Conservation (phyloP, 140 eudicot species). For the Anethum foeniculum region DNA sequence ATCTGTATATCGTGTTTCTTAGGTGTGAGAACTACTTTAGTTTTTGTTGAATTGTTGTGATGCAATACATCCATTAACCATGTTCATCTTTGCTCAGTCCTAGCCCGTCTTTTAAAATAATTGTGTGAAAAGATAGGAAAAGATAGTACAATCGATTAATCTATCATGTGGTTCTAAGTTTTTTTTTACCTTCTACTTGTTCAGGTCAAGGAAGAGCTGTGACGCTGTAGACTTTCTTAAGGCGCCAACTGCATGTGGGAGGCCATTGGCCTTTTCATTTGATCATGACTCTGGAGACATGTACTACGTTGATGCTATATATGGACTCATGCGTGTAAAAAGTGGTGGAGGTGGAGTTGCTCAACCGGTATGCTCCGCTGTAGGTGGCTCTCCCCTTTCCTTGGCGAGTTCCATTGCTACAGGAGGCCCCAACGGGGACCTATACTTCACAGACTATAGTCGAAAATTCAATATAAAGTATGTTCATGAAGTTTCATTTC, state of each 20-base stretch:
- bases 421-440: neutral
- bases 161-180: neutral
- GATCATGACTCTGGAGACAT: neutral
- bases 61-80: neutral
- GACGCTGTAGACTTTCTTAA: neutral
- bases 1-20: neutral
- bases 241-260: neutral
- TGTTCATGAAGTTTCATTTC: neutral
- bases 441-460: constrained; percentile 2
- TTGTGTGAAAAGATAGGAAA: too few relatives aligned
- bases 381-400: neutral
- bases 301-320: neutral
- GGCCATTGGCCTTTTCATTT: neutral
- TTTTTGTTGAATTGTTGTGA: neutral
- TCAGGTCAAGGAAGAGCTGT: constrained; percentile 4
- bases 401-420: neutral
- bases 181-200: neutral
- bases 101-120: neutral
- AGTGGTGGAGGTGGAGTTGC: neutral
- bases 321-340: neutral
- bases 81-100: neutral
- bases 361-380: constrained; percentile 1
- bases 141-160: neutral
- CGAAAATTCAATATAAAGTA: neutral
- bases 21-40: too few relatives aligned